Evolutionary conservation across 345 rosid species (phyloP), one percentile per base, ranked within the genome.

Genomic region (Raphanus sativus): DNA sequence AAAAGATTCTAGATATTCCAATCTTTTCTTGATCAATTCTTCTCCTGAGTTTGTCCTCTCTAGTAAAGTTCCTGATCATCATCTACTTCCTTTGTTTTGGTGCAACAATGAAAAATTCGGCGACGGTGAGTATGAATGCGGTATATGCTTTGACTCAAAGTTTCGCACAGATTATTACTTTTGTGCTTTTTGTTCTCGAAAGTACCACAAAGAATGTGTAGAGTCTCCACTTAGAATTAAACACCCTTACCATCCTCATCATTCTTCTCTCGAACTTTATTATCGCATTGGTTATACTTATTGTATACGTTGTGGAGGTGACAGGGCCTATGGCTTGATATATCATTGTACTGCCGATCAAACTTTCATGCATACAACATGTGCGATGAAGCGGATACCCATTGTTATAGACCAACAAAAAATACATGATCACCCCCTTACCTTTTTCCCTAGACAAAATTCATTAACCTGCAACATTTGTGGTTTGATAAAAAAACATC

Each of bases 391-490:
- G 17, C 6, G 9, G 1, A 30, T 48, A 29, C 8, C 61, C 5
- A 30, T 62, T 3, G 17, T 61, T 16, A 5, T 67, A 60, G 32
- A 75, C 8, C 34, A n/a, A 21, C 67, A 71, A 29, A 67, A 67
- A 42, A 26, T 21, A 0, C 73, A 75, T 29, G 15, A 40, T 2
- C 72, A 75, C 29, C n/a, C 65, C 0, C 72, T 67, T 12, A 55
- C 10, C 2, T 8, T 28, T 6, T 67, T 75, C 13, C 15, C 67
- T 0, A 65, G 45, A 67, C 60, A 40, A 65, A 2, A 2, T 42
- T 56, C 61, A 8, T 45, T 75, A 16, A 58, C 3, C 8, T 75
- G 72, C 66, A 56, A 75, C 12, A 6, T 67, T 3, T 75, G 72
- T 58, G 72, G 73, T 12, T 36, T 29, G 33, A 3, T 55, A 11